Percentiles rank a stretch among this genome's conserved stretches.
These are phyloP conservation scores for Trichoderma cornu-damae DNA, from an alignment of 2,329 filamentous ascomycete genomes.

Conservation along the genomic window DNA sequence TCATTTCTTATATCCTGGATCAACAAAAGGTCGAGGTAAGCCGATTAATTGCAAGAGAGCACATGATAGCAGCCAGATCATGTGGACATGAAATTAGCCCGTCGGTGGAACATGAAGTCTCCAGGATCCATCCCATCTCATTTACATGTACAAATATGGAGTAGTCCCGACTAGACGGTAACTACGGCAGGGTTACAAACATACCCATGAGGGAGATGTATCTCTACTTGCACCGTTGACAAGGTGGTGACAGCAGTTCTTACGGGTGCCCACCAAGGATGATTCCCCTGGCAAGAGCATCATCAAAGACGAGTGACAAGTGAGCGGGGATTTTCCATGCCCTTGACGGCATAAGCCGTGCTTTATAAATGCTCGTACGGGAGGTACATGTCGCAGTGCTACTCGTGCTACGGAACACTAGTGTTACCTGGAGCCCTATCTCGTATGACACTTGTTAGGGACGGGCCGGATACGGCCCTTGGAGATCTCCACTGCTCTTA, in stretches of 20 bases:
- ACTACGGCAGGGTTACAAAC: background rate
- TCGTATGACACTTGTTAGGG: background rate
- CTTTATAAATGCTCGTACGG: background rate
- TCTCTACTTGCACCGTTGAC: background rate
- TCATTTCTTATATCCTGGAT: background rate
- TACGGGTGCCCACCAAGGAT: constrained; percentile 1
- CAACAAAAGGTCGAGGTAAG: background rate
- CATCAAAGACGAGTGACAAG: background rate
- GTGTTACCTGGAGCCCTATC: background rate
- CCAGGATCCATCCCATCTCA: background rate
- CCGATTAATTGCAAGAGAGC: background rate
- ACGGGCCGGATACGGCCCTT: background rate
- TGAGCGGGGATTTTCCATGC: background rate
- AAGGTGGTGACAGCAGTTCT: constrained; percentile 9
- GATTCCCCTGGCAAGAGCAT: background rate
- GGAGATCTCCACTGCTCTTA: background rate
- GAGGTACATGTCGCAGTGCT: background rate
- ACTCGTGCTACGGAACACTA: background rate
- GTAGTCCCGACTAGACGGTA: background rate
- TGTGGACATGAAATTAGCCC: background rate
- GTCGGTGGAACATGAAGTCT: background rate
- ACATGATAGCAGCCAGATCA: background rate
- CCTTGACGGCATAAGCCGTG: background rate
- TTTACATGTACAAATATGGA: background rate
- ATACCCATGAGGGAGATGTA: background rate